Conservation (phyloP, 2,329 filamentous ascomycete genomes). For the Diaporthe humulicola region DNA sequence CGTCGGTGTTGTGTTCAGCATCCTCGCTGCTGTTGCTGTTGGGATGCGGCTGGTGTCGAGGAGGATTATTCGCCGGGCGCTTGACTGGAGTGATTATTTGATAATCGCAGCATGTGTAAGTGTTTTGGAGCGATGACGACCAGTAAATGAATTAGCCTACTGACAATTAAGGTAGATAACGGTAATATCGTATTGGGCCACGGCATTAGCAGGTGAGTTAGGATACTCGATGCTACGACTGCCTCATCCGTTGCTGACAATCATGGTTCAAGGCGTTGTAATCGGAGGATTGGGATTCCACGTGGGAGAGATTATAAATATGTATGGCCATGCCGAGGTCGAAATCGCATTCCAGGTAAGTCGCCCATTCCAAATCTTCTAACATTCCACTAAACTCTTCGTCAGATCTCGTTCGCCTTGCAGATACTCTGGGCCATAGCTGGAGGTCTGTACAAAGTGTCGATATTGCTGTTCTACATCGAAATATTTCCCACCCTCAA, state of each 20-base stretch:
- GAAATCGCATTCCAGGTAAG: slow-evolving; percentile 12
- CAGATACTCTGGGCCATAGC: slow-evolving; percentile 25
- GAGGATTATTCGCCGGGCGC: neutral
- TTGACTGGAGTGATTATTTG: slow-evolving; percentile 22
- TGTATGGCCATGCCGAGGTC: slow-evolving; percentile 8
- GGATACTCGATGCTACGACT: rapidly evolving
- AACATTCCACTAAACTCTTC: neutral
- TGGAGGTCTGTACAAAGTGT: slow-evolving; percentile 23
- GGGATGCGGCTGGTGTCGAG: slow-evolving; percentile 25
- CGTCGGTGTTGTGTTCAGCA: slow-evolving; percentile 11
- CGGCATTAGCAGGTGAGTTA: slow-evolving; percentile 18
- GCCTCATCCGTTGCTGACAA: neutral
- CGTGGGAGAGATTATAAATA: slow-evolving; percentile 17
- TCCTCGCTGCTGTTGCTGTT: slow-evolving; percentile 14
- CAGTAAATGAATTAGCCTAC: neutral
- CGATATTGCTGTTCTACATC: slow-evolving; percentile 23
- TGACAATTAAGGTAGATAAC: neutral
- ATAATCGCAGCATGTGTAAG: slow-evolving; percentile 23
- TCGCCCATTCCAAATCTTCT: neutral
- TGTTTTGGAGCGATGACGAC: rapidly evolving
- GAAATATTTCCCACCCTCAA: slow-evolving; percentile 15
- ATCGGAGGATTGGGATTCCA: slow-evolving; percentile 13
- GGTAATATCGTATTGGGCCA: slow-evolving; percentile 21
- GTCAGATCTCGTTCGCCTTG: slow-evolving; percentile 18
- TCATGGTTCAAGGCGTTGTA: neutral